Evolutionary conservation across 1,139 yeast genomes (phyloP), one percentile per base, ranked within the genome.

Genomic region (Yamadazyma diddensiae): DNA sequence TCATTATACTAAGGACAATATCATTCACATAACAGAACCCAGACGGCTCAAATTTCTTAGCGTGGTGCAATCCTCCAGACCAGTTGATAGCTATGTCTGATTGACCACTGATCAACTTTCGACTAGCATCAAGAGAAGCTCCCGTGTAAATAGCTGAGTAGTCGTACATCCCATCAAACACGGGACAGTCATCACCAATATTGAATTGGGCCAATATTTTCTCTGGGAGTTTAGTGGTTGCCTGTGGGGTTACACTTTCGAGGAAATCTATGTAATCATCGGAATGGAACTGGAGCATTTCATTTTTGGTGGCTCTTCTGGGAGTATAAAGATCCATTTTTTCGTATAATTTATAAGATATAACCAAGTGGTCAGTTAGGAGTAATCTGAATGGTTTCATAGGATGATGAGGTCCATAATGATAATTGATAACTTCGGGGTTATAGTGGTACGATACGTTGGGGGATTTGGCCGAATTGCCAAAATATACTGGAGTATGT

Each of bases 51-150:
- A 85, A 76, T 62, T 92, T 92, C 52, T 92, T 92, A 21, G 97
- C 97, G 62, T 92, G 97, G 58, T 92, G 98, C 45, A 92, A 70
- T 1, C 97, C 97, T 39, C 98, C 98, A 12, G 97, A 95, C 74
- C 94, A 92, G 61, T 92, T 92, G 45, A 92, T 82, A 26, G 97
- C 97, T 45, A 92, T 82, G 56, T 92, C 97, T 61, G 96, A 86
- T 62, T 86, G 87, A 18, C 95, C 97, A 30, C 95, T 71, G 53
- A 88, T 87, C 45, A 92, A 71, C 40, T 96, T 76, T 5, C 96
- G 92, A 1, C 97, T 95, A 26, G 97, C 97, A 57, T 92, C 98
- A 85, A 92, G 82, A 14, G 95, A 84, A 2, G 97, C 97, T 32
- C 98, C 98, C 13, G 97, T 95, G 26, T 87, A 80, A 36, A 90